Evolutionary conservation across 768 basidiomycete species (phyloP).

Genomic region (Hortiboletus campestris): DNA sequence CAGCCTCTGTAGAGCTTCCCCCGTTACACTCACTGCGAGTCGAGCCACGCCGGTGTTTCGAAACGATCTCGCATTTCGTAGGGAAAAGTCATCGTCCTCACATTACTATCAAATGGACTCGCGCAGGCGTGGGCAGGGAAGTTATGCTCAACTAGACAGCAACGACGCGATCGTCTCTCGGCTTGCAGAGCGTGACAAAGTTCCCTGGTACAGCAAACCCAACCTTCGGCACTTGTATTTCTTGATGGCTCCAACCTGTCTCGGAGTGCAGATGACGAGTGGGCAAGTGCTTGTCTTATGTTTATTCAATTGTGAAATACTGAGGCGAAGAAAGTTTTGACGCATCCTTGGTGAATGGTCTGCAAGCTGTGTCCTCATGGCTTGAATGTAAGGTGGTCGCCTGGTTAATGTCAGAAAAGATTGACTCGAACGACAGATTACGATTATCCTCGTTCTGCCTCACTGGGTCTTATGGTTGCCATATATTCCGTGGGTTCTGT

Average conservation of each 20-base stretch:
- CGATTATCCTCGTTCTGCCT: not conserved
- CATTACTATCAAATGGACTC: slow-evolving; percentile 2
- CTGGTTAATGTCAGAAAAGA: not conserved
- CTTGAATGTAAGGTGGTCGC: slow-evolving; percentile 43
- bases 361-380: slow-evolving; percentile 60
- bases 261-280: slow-evolving; percentile 20
- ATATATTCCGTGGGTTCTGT: slow-evolving; percentile 64
- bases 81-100: too few species aligned
- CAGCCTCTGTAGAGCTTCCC: not conserved
- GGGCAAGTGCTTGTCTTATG: slow-evolving; percentile 7
- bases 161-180: slow-evolving; percentile 16
- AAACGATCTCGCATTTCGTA: not conserved
- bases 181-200: slow-evolving; percentile 40
- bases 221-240: slow-evolving; percentile 57
- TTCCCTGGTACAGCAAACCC: slow-evolving; percentile 61
- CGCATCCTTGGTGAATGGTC: slow-evolving; percentile 61
- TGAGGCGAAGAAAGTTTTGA: slow-evolving; percentile 16
- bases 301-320: not conserved
- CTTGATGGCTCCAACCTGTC: slow-evolving; percentile 45
- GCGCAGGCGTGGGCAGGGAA: not conserved
- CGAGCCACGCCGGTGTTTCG: not conserved
- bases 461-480: slow-evolving; percentile 27
- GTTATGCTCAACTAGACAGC: not conserved
- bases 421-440: not conserved
- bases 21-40: not conserved